Evolutionary conservation across 164 flowering plant genomes (phyloP).

Genomic region (Cinnamomum chago): DNA sequence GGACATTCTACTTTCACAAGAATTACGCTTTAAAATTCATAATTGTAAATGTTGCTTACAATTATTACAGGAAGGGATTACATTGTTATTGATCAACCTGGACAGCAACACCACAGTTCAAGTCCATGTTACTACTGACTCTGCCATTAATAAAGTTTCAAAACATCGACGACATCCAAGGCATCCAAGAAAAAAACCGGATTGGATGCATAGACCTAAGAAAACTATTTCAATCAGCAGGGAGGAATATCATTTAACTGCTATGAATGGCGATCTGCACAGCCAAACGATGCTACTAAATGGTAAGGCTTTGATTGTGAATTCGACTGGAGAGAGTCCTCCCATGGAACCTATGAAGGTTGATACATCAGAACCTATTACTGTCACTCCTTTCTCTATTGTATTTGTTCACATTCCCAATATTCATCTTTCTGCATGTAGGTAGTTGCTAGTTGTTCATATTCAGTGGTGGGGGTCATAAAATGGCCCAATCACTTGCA

Average conservation of each 20-base stretch:
- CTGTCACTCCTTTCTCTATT: conserved; percentile 63
- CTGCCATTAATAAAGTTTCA: conserved; percentile 8
- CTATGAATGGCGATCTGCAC: conserved; percentile 72
- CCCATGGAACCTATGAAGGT: conserved; percentile 41
- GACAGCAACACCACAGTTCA: conserved; percentile 43
- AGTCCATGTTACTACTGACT: conserved; percentile 26
- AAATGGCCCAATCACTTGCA: not conserved
- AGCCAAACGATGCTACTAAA: conserved; percentile 78
- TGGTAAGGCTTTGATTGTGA: conserved; percentile 51
- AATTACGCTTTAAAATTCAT: not conserved
- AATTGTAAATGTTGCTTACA: not conserved
- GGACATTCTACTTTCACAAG: not conserved
- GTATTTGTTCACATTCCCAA: conserved; percentile 71
- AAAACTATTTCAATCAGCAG: conserved; percentile 24
- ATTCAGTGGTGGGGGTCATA: not conserved
- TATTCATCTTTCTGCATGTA: conserved; percentile 53
- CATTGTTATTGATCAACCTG: conserved; percentile 69
- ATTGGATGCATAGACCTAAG: conserved; percentile 12
- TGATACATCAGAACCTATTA: conserved; percentile 44
- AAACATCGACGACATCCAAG: conserved; percentile 18
- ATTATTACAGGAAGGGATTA: conserved; percentile 51
- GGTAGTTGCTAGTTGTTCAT: not conserved
- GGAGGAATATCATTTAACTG: conserved; percentile 80
- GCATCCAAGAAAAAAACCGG: conserved; percentile 11
- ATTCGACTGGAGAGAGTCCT: conserved; percentile 57